These are phyloP conservation scores for Rhizopogon parksii DNA, from an alignment of 1,284 basidiomycete genomes.

Conservation along the genomic window DNA sequence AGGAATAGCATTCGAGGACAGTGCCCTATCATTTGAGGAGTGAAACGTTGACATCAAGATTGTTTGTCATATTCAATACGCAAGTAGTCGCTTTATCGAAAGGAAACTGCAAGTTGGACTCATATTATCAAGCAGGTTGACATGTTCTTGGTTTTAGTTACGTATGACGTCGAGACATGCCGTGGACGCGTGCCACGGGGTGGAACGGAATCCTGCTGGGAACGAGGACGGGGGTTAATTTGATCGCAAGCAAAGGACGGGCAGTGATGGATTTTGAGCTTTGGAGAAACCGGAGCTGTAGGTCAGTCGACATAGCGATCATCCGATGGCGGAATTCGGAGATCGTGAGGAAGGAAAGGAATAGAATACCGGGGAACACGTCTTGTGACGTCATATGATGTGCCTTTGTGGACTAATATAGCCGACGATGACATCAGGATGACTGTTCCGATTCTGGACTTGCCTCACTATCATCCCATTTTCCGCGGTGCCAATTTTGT, in stretches of 20 bases:
- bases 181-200: not conserved
- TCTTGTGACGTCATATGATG: slow-evolving; percentile 9
- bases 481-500: slow-evolving; percentile 5
- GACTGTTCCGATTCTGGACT: slow-evolving; percentile 21
- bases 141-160: slow-evolving; percentile 60
- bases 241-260: no score
- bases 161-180: not conserved
- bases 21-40: not conserved
- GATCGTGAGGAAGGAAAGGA: slow-evolving; percentile 55
- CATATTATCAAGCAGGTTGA: slow-evolving; percentile 85
- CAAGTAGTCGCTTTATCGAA: not conserved
- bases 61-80: not conserved
- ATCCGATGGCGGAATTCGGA: slow-evolving; percentile 40
- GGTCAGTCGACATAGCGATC: no score
- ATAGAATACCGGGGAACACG: slow-evolving; percentile 7
- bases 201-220: slow-evolving; percentile 4
- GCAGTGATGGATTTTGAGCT: no score
- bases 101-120: slow-evolving; percentile 56
- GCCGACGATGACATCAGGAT: slow-evolving; percentile 24
- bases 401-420: slow-evolving; percentile 7
- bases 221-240: slow-evolving; percentile 30
- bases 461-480: slow-evolving; percentile 15
- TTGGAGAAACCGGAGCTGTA: no score
- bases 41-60: not conserved
- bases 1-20: no score